Evolutionary conservation across 2,329 filamentous ascomycete genomes (phyloP).

Genomic region (Sporothrix schenckii): DNA sequence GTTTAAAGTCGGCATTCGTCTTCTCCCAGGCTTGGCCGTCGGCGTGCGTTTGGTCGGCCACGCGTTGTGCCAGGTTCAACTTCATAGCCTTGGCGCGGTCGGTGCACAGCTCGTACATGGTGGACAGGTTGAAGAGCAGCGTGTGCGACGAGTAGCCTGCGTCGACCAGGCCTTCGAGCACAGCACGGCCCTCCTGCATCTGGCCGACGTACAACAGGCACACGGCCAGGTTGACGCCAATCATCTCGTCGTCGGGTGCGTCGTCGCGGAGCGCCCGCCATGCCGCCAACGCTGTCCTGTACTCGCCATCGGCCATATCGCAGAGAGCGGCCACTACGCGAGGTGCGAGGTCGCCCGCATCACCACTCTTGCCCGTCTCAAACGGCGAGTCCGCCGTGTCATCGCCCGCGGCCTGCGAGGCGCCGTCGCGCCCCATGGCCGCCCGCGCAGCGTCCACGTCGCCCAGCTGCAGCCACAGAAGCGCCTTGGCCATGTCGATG

Average conservation of each 20-base stretch:
- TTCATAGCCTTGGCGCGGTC: constrained; percentile 75
- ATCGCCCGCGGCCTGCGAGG: background rate
- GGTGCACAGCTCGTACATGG: constrained; percentile 88
- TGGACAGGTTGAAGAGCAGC: constrained; percentile 84
- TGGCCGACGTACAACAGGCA: constrained; percentile 79
- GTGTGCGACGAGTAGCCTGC: constrained; percentile 71
- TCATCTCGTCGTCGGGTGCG: constrained; percentile 63
- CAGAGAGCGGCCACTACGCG: constrained; percentile 68
- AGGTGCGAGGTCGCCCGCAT: constrained; percentile 44
- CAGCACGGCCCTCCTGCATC: constrained; percentile 68
- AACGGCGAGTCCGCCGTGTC: background rate
- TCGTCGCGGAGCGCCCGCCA: constrained; percentile 59
- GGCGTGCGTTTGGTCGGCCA: constrained; percentile 62
- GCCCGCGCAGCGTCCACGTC: constrained; percentile 69
- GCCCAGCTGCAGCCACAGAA: constrained; percentile 79
- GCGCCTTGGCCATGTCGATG: constrained; percentile 56
- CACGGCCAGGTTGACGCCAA: constrained; percentile 80
- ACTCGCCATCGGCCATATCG: constrained; percentile 77
- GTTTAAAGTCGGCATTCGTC: constrained; percentile 73
- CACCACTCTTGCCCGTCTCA: constrained; percentile 24
- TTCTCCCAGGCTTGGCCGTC: constrained; percentile 67
- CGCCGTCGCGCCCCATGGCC: constrained; percentile 47
- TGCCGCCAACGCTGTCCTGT: constrained; percentile 61
- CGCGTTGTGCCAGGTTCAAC: constrained; percentile 67
- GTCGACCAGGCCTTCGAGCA: constrained; percentile 69